These are phyloP conservation scores for Suhomyces faveliae DNA, from an alignment of 805 yeast species.

Conservation along the genomic window DNA sequence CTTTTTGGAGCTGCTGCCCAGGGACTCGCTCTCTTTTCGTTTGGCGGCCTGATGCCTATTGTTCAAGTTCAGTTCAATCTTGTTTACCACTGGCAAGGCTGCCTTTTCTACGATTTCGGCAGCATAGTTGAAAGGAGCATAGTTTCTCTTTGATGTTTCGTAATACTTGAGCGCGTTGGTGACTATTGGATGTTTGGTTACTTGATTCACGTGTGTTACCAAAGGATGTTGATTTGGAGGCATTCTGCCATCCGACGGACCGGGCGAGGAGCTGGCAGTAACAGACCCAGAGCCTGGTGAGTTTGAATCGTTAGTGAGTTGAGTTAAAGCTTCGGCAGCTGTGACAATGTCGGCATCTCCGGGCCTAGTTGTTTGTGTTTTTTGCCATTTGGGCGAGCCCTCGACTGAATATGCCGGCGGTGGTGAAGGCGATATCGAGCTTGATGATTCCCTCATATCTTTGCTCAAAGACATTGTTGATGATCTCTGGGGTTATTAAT, in stretches of 20 bases:
- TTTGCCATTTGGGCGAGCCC: slow-evolving; percentile 2
- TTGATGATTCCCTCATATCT: neutral
- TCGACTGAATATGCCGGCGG: slow-evolving; percentile 2
- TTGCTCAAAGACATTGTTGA: neutral
- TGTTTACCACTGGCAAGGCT: slow-evolving; percentile 52
- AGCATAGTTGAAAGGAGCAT: slow-evolving; percentile 54
- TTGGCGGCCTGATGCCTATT: slow-evolving; percentile 32
- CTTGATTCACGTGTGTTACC: slow-evolving; percentile 37
- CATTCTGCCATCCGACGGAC: slow-evolving; percentile 1
- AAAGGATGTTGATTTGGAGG: slow-evolving; percentile 33
- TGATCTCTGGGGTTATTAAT: neutral
- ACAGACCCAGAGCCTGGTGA: slow-evolving; percentile 15
- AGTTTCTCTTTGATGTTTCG: slow-evolving; percentile 45
- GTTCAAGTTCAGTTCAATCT: slow-evolving; percentile 46
- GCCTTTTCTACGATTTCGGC: slow-evolving; percentile 60
- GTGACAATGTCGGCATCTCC: slow-evolving; percentile 28
- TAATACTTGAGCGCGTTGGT: slow-evolving; percentile 50
- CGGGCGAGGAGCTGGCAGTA: slow-evolving; percentile 3
- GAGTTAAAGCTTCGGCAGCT: slow-evolving; percentile 44
- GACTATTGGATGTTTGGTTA: slow-evolving; percentile 41
- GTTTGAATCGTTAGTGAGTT: slow-evolving; percentile 26
- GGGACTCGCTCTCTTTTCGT: slow-evolving; percentile 19
- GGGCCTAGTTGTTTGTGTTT: neutral
- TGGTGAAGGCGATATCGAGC: slow-evolving; percentile 4
- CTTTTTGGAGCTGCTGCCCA: slow-evolving; percentile 16